Conservation (phyloP, 176 grass and related monocot species). For the Alloteropsis semialata region DNA sequence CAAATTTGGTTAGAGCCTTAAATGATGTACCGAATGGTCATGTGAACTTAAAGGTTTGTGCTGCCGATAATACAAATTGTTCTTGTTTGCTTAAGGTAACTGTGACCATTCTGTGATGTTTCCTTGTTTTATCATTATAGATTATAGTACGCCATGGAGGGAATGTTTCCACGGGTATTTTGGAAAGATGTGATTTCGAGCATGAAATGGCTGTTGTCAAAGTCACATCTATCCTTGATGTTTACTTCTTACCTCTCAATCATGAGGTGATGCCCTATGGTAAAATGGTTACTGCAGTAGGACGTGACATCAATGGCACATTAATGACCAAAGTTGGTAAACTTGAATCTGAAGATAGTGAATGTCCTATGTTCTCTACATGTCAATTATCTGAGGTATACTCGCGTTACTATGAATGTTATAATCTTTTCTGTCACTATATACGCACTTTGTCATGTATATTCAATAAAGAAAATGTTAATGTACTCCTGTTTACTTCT, state of each 20-base stretch:
- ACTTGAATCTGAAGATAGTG: not conserved
- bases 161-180: not conserved
- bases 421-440: not conserved
- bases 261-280: not conserved
- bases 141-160: not conserved
- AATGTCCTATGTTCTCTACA: not conserved
- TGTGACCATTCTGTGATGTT: not conserved
- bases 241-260: not conserved
- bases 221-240: not conserved
- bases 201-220: constrained; percentile 6
- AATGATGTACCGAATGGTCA: not conserved
- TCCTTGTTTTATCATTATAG: not conserved
- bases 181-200: constrained; percentile 7
- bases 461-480: not conserved
- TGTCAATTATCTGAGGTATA: constrained; percentile 21
- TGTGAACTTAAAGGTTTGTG: not conserved
- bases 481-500: not conserved
- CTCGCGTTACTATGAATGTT: not conserved
- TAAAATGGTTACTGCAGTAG: not conserved
- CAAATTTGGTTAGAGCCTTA: constrained; percentile 9
- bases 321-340: not conserved
- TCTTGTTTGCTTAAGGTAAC: not conserved
- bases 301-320: not conserved
- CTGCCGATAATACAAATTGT: not conserved
- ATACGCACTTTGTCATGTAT: not conserved